A percentile compares a stretch with the other conserved stretches of the same genome.
Conservation (phyloP, 208 protist genomes). For the Zelonia costaricensis region DNA sequence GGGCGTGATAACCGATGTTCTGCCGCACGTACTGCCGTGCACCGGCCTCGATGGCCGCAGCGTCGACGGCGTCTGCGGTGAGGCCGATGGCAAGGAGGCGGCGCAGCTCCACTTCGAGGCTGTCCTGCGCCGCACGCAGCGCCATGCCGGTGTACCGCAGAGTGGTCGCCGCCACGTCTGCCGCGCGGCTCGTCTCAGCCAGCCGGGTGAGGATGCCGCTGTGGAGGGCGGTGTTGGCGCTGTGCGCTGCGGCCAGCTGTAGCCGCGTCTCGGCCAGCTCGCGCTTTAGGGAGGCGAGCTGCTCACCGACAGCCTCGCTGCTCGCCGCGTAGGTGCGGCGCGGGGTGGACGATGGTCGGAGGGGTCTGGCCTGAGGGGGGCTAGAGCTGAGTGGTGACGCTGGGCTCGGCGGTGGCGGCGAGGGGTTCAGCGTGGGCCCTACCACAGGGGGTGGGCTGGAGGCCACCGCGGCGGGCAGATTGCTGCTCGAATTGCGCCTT, state of each 20-base stretch:
- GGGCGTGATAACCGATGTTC: slow-evolving; percentile 79
- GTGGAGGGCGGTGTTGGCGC: slow-evolving; percentile 17
- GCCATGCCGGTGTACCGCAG: slow-evolving; percentile 78
- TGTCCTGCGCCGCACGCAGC: slow-evolving; percentile 63
- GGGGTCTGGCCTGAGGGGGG: too few relatives aligned
- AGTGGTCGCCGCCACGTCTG: slow-evolving; percentile 48
- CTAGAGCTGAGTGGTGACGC: not conserved
- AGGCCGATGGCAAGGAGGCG: slow-evolving; percentile 59
- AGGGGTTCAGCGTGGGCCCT: too few relatives aligned
- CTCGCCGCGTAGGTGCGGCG: slow-evolving; percentile 5
- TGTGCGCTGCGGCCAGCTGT: slow-evolving; percentile 38
- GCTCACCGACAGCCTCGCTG: slow-evolving; percentile 1
- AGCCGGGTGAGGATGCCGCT: slow-evolving; percentile 43
- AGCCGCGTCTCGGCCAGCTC: slow-evolving; percentile 64
- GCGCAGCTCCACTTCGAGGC: slow-evolving; percentile 75
- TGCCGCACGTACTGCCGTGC: slow-evolving; percentile 70
- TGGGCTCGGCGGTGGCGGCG: not conserved
- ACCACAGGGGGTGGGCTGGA: too few relatives aligned
- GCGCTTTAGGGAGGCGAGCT: slow-evolving; percentile 31
- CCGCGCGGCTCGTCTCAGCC: slow-evolving; percentile 42
- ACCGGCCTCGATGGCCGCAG: slow-evolving; percentile 69
- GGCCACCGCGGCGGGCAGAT: too few relatives aligned
- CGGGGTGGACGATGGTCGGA: too few relatives aligned
- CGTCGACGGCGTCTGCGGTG: slow-evolving; percentile 45
- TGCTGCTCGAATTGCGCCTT: too few relatives aligned